Base-by-base conservation (phyloP, 371 early-diverging fungal genomes). In the Mortierella sp. region DNA sequence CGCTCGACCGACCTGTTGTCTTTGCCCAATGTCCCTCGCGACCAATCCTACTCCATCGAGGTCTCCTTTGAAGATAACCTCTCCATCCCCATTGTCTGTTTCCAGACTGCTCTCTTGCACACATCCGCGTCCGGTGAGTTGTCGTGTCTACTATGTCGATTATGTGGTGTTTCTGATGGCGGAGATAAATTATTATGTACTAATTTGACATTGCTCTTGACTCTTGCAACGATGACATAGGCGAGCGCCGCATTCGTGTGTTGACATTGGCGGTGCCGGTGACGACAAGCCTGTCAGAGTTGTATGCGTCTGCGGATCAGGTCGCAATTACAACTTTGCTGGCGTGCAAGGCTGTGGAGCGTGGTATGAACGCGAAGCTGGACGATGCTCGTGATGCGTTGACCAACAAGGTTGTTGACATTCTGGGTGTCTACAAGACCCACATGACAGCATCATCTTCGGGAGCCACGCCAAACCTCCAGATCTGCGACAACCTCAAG, bases 41-140 rank as follows among this genome's bases (percentile, higher is more conserved):
- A 97, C 82, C 98, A 99, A 87, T 90, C 93, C 31, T 98, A 99
- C 80, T 94, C 94, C 10, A 94, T 99, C 34, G 98, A 99, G 74
- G 83, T 97, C 48, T 88, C 91, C 61, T 91, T 97, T 70, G 96
- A 96, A 34, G 97, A 98, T 64, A 93, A 92, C 45, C 81, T 99
- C 58, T 92, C 92, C 45, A 88, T 91, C 7, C 90, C 94, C 0
- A 91, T 94, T 7, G 94, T 96, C 13, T 97, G 96, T 85, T 95
- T 99, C 92, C 99, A 99, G 87, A 95, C 98, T 2, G 99, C 99
- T 1, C 85, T 99, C 48, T 87, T 99, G 52, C 96, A 98, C 77
- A 99, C 98, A 4, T 93, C 94, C 2, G 88, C 91, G 37, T 87
- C 82, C 65, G 93, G 93, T 80, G 71, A 14, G 67, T 34, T 34